phyloP scores from a whole-genome alignment of 768 basidiomycete genomes.

The Agrocybe pediades region DNA sequence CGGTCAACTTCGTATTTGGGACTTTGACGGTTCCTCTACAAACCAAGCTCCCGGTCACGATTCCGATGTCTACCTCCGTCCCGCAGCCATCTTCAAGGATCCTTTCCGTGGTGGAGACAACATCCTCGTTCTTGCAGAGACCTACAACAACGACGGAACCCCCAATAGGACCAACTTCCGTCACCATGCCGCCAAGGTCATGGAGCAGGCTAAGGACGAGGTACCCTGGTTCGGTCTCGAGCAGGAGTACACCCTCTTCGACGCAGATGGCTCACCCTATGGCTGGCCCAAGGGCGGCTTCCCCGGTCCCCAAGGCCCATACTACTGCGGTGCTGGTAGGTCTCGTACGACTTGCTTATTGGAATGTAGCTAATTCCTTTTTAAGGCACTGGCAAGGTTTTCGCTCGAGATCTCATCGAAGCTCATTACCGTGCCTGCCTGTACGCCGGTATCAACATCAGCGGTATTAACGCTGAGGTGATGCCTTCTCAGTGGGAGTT shows the following conservation, averaged over 20 bases:
- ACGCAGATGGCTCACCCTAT: conserved; percentile 84
- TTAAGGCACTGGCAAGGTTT: conserved; percentile 93
- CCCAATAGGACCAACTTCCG: conserved; percentile 97
- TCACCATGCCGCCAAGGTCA: conserved; percentile 90
- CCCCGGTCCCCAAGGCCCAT: conserved; percentile 98
- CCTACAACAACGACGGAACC: conserved; percentile 98
- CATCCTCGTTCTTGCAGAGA: conserved; percentile 95
- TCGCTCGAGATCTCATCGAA: conserved; percentile 97
- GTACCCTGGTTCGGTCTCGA: conserved; percentile 98
- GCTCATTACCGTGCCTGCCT: conserved; percentile 98
- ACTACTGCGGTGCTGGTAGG: conserved; percentile 98
- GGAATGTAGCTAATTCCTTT: conserved; percentile 10
- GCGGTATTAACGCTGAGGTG: conserved; percentile 99
- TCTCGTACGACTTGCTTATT: background rate
- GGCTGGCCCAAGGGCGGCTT: conserved; percentile 99
- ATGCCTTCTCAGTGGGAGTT: conserved; percentile 99
- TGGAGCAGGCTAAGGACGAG: conserved; percentile 84
- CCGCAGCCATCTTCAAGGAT: conserved; percentile 96
- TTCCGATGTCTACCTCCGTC: conserved; percentile 98
- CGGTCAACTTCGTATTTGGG: conserved; percentile 93
- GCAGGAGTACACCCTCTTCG: conserved; percentile 99
- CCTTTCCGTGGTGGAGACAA: conserved; percentile 99
- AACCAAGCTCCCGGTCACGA: conserved; percentile 95
- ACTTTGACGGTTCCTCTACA: conserved; percentile 98
- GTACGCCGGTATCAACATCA: conserved; percentile 95